Percentiles rank a stretch among this genome's conserved stretches.
Conservation (phyloP, 2,329 filamentous ascomycete genomes). For the Cladosporium sp. region DNA sequence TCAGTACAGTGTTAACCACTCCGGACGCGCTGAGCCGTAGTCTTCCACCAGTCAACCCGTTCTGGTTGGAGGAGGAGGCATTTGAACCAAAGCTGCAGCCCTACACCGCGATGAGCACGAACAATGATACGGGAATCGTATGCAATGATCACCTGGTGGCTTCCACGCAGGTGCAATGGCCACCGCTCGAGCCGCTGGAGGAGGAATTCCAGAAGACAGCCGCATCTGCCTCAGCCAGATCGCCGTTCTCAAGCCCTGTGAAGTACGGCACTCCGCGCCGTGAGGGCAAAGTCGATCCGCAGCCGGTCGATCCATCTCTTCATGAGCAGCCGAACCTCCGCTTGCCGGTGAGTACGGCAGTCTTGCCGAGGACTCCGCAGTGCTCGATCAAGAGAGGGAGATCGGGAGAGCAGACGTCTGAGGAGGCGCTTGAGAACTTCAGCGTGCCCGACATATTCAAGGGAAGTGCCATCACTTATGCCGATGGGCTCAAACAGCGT, state of each 20-base stretch:
- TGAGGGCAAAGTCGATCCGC: not conserved
- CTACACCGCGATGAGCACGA: too few relatives aligned
- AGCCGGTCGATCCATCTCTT: not conserved
- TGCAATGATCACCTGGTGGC: not conserved
- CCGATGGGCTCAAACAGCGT: slow-evolving; percentile 29
- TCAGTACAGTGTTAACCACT: not conserved
- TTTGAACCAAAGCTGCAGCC: not conserved
- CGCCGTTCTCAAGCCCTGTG: not conserved
- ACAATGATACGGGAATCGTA: too few relatives aligned
- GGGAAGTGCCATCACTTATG: slow-evolving; percentile 23
- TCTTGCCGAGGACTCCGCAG: not conserved
- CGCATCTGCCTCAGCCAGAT: not conserved
- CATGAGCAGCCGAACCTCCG: not conserved
- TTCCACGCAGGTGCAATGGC: not conserved
- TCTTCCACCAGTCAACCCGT: not conserved
- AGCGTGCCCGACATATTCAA: slow-evolving; percentile 19
- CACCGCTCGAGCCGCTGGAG: not conserved
- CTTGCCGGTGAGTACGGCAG: not conserved
- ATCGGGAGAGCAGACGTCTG: slow-evolving; percentile 10
- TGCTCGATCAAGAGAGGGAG: slow-evolving; percentile 4
- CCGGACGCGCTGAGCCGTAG: not conserved
- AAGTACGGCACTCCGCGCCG: not conserved
- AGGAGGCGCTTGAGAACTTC: slow-evolving; percentile 19
- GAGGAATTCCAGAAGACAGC: not conserved
- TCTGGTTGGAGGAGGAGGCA: not conserved